phyloP scores from a whole-genome alignment of 768 basidiomycete species.

The Hortiboletus flavorubellus region DNA sequence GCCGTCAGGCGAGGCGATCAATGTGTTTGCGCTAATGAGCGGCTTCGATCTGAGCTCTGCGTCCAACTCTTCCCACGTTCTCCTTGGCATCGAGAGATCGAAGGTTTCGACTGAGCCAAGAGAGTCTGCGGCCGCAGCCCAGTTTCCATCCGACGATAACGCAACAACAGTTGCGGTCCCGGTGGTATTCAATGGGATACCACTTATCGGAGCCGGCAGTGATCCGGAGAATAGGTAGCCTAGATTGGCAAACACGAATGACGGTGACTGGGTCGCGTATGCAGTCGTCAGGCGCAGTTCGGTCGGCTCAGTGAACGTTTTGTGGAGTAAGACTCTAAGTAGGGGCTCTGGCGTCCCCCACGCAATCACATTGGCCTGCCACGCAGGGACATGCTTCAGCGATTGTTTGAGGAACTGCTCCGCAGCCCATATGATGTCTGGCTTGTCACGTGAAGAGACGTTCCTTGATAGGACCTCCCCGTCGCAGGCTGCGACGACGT shows the following conservation, averaged over 20 bases:
- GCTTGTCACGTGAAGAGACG: constrained; percentile 1
- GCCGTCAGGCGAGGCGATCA: constrained; percentile 8
- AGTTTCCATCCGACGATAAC: constrained; percentile 21
- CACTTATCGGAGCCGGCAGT: neutral
- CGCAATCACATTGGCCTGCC: constrained; percentile 6
- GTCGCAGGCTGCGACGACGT: constrained; percentile 8
- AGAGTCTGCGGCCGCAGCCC: constrained; percentile 8
- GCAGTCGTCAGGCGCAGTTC: neutral
- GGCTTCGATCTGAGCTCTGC: neutral
- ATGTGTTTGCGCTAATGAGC: accelerated
- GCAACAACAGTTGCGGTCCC: neutral
- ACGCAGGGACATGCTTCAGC: neutral
- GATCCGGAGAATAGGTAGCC: neutral
- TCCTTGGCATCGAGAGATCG: neutral
- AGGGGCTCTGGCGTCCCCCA: constrained; percentile 1
- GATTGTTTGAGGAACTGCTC: neutral
- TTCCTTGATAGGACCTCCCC: constrained; percentile 8
- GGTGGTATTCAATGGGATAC: neutral
- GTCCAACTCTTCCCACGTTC: constrained; percentile 1
- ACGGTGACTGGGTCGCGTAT: constrained; percentile 1
- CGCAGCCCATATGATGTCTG: constrained; percentile 1
- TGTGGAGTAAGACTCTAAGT: neutral
- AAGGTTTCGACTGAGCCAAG: constrained; percentile 7
- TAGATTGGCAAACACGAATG: neutral
- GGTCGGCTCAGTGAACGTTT: neutral